Evolutionary conservation across 1,284 basidiomycete genomes (phyloP).

Genomic region (Microbotryomycetes sp.): DNA sequence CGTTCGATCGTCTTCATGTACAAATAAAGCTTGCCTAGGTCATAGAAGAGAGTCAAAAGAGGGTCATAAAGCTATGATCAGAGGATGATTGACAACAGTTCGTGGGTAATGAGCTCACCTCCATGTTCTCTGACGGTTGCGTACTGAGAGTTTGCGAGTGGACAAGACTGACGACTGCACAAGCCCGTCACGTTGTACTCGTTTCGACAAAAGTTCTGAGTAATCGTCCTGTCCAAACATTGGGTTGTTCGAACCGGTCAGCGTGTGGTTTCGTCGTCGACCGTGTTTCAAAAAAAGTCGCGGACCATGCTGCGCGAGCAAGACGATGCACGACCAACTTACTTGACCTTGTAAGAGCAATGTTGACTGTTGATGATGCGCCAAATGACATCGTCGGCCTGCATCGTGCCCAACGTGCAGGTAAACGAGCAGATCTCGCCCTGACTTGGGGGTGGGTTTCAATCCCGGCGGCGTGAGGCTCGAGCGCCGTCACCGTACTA

Average conservation of each 20-base stretch:
- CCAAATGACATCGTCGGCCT: conserved; percentile 36
- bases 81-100: neutral
- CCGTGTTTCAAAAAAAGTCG: neutral
- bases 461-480: neutral
- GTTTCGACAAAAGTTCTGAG: conserved; percentile 96
- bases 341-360: conserved; percentile 98
- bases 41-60: neutral
- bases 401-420: too few relatives aligned
- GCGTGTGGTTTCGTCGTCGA: neutral
- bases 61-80: neutral
- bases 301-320: neutral
- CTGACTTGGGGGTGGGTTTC: neutral
- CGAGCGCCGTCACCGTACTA: too few relatives aligned
- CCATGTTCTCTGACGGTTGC: conserved; percentile 95
- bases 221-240: conserved; percentile 60
- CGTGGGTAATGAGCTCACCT: conserved; percentile 51
- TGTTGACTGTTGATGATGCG: conserved; percentile 35
- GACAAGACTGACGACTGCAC: conserved; percentile 93
- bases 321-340: conserved; percentile 38
- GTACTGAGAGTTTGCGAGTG: conserved; percentile 91
- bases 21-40: conserved; percentile 78
- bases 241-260: conserved; percentile 1
- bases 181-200: conserved; percentile 99
- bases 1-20: conserved; percentile 98
- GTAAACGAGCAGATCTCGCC: neutral